A percentile compares a stretch with the other conserved stretches of the same genome.
phyloP scores from a whole-genome alignment of 345 rosid species.

The Acer saccharum region DNA sequence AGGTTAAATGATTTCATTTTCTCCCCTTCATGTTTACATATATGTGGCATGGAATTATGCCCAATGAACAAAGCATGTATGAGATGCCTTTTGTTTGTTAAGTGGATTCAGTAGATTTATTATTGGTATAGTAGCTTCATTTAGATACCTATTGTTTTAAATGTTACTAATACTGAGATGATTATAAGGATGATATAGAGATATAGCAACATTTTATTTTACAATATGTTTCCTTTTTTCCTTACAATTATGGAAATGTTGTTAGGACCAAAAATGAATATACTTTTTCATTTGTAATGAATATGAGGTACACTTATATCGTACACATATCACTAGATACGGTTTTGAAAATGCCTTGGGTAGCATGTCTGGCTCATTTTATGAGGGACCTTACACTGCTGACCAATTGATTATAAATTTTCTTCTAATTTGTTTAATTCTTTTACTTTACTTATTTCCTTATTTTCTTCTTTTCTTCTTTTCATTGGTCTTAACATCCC shows the following conservation, averaged over 20 bases:
- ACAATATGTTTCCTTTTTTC: not conserved
- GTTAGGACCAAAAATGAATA: no score
- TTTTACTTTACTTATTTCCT: not conserved
- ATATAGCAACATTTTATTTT: not conserved
- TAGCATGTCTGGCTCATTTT: not conserved
- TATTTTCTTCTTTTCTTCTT: not conserved
- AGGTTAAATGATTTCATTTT: slow-evolving; percentile 11
- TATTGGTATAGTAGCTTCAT: not conserved
- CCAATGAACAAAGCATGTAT: slow-evolving; percentile 4
- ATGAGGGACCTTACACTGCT: not conserved
- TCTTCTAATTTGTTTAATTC: no score
- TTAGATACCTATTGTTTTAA: no score
- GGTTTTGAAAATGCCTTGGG: not conserved
- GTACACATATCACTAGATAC: no score
- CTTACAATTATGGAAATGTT: not conserved
- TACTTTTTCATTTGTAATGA: no score
- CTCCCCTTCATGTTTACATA: not conserved
- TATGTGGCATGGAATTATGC: not conserved
- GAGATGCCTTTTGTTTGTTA: not conserved
- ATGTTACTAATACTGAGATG: no score
- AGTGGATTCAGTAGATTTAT: not conserved
- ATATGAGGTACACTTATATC: not conserved
- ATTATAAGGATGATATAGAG: no score
- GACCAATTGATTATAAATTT: not conserved
- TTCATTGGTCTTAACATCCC: not conserved